phyloP scores from a whole-genome alignment of 495 filamentous ascomycete species.

The Talaromyces adpressus region DNA sequence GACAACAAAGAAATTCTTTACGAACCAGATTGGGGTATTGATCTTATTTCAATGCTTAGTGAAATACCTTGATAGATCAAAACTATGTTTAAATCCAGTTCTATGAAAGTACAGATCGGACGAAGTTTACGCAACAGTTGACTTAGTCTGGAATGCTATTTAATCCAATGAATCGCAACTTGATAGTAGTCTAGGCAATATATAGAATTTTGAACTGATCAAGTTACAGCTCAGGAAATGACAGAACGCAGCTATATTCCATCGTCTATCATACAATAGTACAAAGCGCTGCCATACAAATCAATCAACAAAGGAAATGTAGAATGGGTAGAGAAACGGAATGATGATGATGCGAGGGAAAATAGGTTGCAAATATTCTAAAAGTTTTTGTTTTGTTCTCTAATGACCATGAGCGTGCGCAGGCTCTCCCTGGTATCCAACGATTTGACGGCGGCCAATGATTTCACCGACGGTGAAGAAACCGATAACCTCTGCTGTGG shows the following conservation, averaged over 20 bases:
- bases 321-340: background rate
- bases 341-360: background rate
- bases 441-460: slow-evolving; percentile 84
- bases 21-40: background rate
- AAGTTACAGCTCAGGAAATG: background rate
- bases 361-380: slow-evolving; percentile 3
- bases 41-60: no score
- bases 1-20: background rate
- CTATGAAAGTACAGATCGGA: no score
- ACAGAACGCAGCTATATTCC: slow-evolving; percentile 44
- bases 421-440: slow-evolving; percentile 78
- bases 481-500: slow-evolving; percentile 79
- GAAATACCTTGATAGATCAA: no score
- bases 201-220: background rate
- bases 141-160: no score
- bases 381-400: background rate
- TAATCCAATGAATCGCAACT: no score
- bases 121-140: no score
- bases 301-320: slow-evolving; percentile 20
- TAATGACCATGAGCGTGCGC: slow-evolving; percentile 25
- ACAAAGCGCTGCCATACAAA: slow-evolving; percentile 29
- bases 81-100: no score
- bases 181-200: background rate
- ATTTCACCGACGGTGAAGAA: slow-evolving; percentile 99
- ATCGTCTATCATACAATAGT: slow-evolving; percentile 51